phyloP scores from a whole-genome alignment of 768 basidiomycete species.

The Austroboletus festivus region DNA sequence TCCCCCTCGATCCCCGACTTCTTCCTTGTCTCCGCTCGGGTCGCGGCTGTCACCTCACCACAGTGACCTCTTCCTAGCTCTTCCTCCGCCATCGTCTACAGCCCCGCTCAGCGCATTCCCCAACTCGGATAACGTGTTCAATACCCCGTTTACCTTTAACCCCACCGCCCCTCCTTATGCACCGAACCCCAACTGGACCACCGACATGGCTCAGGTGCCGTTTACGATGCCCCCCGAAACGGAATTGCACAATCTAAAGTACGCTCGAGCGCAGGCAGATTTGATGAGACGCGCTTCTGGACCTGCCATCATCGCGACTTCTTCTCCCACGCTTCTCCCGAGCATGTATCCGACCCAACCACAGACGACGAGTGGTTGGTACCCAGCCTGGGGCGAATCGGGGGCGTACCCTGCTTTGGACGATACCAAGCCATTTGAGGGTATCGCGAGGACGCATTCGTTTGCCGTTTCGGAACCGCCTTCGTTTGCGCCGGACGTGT shows the following conservation, averaged over 20 bases:
- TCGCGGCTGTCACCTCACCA: slow-evolving; percentile 31
- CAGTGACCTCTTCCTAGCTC: slow-evolving; percentile 43
- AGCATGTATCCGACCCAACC: slow-evolving; percentile 18
- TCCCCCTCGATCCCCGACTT: slow-evolving; percentile 34
- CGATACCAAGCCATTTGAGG: slow-evolving; percentile 28
- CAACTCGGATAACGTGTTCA: slow-evolving; percentile 27
- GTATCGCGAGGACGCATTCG: slow-evolving; percentile 18
- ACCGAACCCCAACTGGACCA: slow-evolving; percentile 6
- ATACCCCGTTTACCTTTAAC: slow-evolving; percentile 32
- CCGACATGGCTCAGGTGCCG: slow-evolving; percentile 21
- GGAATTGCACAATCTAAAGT: slow-evolving; percentile 47
- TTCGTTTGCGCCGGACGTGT: slow-evolving; percentile 22
- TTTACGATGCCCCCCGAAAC: slow-evolving; percentile 21
- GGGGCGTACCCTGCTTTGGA: slow-evolving; percentile 23
- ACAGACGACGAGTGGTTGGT: slow-evolving; percentile 18
- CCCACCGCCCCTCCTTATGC: slow-evolving; percentile 19
- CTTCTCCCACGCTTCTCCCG: slow-evolving; percentile 6
- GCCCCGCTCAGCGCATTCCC: slow-evolving; percentile 27
- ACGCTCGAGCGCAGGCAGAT: slow-evolving; percentile 46
- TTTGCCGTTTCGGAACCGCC: slow-evolving; percentile 20
- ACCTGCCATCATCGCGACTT: slow-evolving; percentile 7
- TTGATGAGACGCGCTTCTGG: slow-evolving; percentile 36
- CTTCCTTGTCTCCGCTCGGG: slow-evolving; percentile 29
- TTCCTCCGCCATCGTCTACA: slow-evolving; percentile 36
- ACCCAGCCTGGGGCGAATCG: slow-evolving; percentile 27